Evolutionary conservation across 768 basidiomycete genomes (phyloP).

Genomic region (Calocybe cyanea): DNA sequence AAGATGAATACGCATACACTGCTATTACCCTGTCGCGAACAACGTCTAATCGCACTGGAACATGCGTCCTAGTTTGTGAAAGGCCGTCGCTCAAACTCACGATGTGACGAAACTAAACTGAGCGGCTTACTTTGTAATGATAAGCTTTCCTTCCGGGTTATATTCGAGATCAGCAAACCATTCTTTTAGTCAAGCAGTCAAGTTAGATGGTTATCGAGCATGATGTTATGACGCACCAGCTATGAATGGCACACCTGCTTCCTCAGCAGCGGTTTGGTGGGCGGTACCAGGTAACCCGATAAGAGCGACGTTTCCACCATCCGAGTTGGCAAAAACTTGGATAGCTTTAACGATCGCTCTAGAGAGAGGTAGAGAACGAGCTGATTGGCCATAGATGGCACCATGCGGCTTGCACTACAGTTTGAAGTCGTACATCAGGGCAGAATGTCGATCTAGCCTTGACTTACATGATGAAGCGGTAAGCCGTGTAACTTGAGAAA

Average conservation of each 20-base stretch:
- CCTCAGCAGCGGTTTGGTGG: constrained; percentile 54
- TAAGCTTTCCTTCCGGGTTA: constrained; percentile 46
- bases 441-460: too few species aligned
- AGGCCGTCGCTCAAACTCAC: neutral
- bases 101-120: neutral
- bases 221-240: constrained; percentile 36
- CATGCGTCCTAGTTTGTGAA: constrained; percentile 41
- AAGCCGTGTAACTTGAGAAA: constrained; percentile 54
- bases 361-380: constrained; percentile 51
- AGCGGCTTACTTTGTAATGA: constrained; percentile 51
- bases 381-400: constrained; percentile 56
- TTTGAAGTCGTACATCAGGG: neutral
- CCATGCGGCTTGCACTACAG: constrained; percentile 58
- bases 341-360: constrained; percentile 51
- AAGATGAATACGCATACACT: neutral
- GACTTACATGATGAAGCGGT: constrained; percentile 50
- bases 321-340: constrained; percentile 38
- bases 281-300: constrained; percentile 62
- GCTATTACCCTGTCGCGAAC: constrained; percentile 40
- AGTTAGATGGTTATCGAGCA: neutral
- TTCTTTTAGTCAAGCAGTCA: constrained; percentile 31
- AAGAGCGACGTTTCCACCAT: constrained; percentile 42
- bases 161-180: constrained; percentile 71
- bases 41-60: constrained; percentile 37
- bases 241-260: constrained; percentile 55